Evolutionary conservation across 768 basidiomycete species (phyloP).

Genomic region (Galerina marginata): DNA sequence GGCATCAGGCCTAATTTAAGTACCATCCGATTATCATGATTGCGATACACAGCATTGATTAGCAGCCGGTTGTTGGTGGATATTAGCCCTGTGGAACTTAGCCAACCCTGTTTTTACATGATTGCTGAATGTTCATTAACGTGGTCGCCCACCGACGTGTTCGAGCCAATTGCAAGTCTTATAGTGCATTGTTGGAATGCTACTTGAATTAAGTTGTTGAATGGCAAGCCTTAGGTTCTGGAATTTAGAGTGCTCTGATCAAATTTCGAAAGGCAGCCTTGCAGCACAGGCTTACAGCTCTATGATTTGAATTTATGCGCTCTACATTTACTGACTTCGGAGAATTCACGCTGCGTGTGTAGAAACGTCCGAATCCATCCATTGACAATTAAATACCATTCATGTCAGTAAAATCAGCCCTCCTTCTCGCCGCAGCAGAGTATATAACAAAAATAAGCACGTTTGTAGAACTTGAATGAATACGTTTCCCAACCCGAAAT

Average conservation of each 20-base stretch:
- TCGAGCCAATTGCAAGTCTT: too few relatives aligned
- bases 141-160: neutral
- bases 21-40: slow-evolving; percentile 18
- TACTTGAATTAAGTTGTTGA: too few relatives aligned
- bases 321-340: too few relatives aligned
- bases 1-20: neutral
- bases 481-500: slow-evolving; percentile 11
- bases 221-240: too few relatives aligned
- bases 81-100: neutral
- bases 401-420: slow-evolving; percentile 15
- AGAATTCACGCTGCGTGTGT: neutral
- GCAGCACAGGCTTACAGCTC: too few relatives aligned
- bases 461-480: neutral
- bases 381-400: slow-evolving; percentile 13
- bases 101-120: neutral
- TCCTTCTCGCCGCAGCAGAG: slow-evolving; percentile 9
- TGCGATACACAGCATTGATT: neutral
- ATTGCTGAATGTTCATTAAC: neutral
- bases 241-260: too few relatives aligned
- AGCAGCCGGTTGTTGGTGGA: slow-evolving; percentile 1
- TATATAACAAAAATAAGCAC: slow-evolving; percentile 1
- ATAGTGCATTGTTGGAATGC: too few relatives aligned
- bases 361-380: slow-evolving; percentile 16
- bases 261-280: too few relatives aligned
- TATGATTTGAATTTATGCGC: too few relatives aligned